A percentile compares a stretch with the other conserved stretches of the same genome.
Conservation (phyloP, 2,329 filamentous ascomycete genomes). For the Immersiporthe knoxdaviesiana region DNA sequence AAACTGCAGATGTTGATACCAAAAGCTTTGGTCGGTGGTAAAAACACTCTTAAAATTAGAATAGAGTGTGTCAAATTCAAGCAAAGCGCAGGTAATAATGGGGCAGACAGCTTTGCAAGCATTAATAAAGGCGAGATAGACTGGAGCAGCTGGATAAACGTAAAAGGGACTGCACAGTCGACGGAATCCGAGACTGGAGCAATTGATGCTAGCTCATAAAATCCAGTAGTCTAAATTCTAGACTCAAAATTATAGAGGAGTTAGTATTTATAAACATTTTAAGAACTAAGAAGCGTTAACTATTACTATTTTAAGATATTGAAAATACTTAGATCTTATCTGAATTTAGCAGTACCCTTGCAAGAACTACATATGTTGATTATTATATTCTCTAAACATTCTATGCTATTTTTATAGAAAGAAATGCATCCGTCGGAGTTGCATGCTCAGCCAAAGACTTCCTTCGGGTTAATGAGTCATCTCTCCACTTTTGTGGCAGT, state of each 20-base stretch:
- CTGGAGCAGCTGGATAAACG: slow-evolving; percentile 9
- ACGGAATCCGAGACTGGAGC: background rate
- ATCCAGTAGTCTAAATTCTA: too few relatives aligned
- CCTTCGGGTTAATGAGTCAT: background rate
- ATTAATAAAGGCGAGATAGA: slow-evolving; percentile 11
- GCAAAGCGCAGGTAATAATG: background rate
- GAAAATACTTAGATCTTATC: too few relatives aligned
- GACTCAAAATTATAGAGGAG: too few relatives aligned
- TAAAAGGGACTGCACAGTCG: slow-evolving; percentile 7
- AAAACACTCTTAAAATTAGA: slow-evolving; percentile 1
- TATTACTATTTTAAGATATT: too few relatives aligned
- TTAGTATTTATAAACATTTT: too few relatives aligned
- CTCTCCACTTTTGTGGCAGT: background rate
- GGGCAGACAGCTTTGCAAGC: slow-evolving; percentile 10
- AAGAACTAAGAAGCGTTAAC: too few relatives aligned
- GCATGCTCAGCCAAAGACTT: too few relatives aligned
- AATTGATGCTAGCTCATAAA: background rate
- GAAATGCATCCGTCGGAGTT: too few relatives aligned
- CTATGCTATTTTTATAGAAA: too few relatives aligned
- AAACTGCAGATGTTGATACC: slow-evolving; percentile 7
- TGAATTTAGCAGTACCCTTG: too few relatives aligned
- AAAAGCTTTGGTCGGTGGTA: slow-evolving; percentile 1
- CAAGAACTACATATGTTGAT: too few relatives aligned
- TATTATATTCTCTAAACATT: too few relatives aligned
- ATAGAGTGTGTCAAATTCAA: slow-evolving; percentile 14